These are phyloP conservation scores for Termitomyces sp. DNA, from an alignment of 768 basidiomycete species.

Conservation along the genomic window DNA sequence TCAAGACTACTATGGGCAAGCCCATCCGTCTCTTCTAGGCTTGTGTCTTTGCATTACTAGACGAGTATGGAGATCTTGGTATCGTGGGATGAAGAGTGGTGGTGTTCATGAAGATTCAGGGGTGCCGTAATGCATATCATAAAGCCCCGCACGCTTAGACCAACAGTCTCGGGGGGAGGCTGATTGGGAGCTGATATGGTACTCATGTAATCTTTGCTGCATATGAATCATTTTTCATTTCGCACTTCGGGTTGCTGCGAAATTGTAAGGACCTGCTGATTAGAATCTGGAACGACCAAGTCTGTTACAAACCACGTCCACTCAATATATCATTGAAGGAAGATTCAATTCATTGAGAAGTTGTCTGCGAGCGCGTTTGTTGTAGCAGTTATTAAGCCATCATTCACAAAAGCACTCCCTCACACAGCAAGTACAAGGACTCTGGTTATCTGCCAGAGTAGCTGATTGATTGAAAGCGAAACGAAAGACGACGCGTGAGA, in stretches of 20 bases:
- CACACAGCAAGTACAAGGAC: not conserved
- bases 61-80: conserved; percentile 8
- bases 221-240: conserved; percentile 2
- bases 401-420: not conserved
- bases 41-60: conserved; percentile 1
- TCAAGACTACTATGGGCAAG: conserved; percentile 99
- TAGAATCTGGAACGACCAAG: not conserved
- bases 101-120: conserved; percentile 14
- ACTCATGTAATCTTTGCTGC: conserved; percentile 14
- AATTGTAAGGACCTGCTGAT: not conserved
- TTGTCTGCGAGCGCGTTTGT: not conserved
- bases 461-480: not conserved
- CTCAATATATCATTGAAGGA: no score
- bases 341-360: no score
- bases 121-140: conserved; percentile 77
- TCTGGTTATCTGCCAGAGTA: not conserved
- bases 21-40: conserved; percentile 87
- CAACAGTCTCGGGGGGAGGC: conserved; percentile 73
- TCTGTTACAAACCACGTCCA: no score
- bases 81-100: conserved; percentile 8
- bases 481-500: not conserved
- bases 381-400: not conserved
- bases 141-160: conserved; percentile 99
- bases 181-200: conserved; percentile 87
- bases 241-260: not conserved